phyloP scores from a whole-genome alignment of 129 eudicot species.

The Flaveria ramosissima region DNA sequence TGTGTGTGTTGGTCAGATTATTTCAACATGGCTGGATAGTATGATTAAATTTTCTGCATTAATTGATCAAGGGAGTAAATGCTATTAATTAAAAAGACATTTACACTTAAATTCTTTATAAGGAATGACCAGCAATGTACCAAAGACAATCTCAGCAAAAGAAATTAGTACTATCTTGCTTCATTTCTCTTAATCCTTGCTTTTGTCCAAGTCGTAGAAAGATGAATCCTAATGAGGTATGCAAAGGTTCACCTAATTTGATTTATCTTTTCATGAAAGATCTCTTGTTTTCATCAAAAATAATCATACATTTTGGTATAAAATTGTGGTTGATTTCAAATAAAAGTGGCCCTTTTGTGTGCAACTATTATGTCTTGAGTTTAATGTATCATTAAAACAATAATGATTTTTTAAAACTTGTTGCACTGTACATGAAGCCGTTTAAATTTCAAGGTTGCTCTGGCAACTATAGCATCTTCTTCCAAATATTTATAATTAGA shows the following conservation, averaged over 20 bases:
- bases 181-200: constrained; percentile 18
- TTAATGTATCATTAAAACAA: constrained; percentile 14
- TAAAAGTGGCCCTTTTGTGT: neutral
- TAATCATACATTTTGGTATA: neutral
- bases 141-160: constrained; percentile 20
- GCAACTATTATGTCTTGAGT: neutral
- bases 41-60: constrained; percentile 22
- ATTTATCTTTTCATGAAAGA: neutral
- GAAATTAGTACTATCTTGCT: neutral
- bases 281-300: neutral
- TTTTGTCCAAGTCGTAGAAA: neutral
- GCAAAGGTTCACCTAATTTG: constrained; percentile 1
- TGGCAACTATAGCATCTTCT: neutral
- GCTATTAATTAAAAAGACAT: neutral
- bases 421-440: neutral
- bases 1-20: neutral
- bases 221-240: constrained; percentile 33
- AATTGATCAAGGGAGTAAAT: constrained; percentile 17
- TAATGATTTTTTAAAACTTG: neutral
- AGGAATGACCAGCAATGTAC: constrained; percentile 7
- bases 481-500: neutral
- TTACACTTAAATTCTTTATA: constrained; percentile 1
- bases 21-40: neutral
- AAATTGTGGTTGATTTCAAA: neutral
- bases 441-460: neutral